Base-by-base conservation (phyloP, 176 grass and related monocot species). In the Bothriochloa decipiens region DNA sequence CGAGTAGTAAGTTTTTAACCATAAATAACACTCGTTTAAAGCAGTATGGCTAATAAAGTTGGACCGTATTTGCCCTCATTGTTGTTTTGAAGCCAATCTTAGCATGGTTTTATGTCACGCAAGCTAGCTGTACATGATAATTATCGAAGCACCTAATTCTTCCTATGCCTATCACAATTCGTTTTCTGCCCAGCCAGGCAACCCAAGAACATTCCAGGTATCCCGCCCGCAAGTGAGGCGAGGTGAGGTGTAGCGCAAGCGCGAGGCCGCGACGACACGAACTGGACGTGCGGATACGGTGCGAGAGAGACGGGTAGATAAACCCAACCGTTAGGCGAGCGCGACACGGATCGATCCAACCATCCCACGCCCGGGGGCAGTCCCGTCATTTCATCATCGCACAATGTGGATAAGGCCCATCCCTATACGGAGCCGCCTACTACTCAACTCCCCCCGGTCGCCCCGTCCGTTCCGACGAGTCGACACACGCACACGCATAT, bases 351-450 rank as follows among this genome's bases (percentile, higher is more conserved):
- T 60, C 62, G 13, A 60, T 20, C 82, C 41, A 39, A 1, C 67
- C 14, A 42, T 26, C 53, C 78, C 80, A 83, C 74, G 81, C 22
- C 70, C 35, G 9, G 50, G 73, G 84, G 67, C 49, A 87, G 9
- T 20, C 1, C 50, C 29, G 89, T 83, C 75, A 83, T 90, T 86
- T 46, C 35, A 11, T 0, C 2, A 11, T 32, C 29, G 29, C 29
- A 32, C 29, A 32, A 5, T 74, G 43, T 74, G 77, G 91, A 97
- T 91, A 93, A 91, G 70, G 43, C 60, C 29, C 69, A 3, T 3
- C 22, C 40, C 22, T n/a, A 46, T 25, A 76, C 29, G 29, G 29
- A 32, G 29, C 80, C 82, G 79, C 6, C 82, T 76, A 26, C 70
- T 75, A 20, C 37, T 40, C 37, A 3, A 3, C 37, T 4, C 6